Evolutionary conservation across 2,329 filamentous ascomycete species (phyloP), one percentile per base, ranked within the genome.

Genomic region (Emericellopsis cladophorae): DNA sequence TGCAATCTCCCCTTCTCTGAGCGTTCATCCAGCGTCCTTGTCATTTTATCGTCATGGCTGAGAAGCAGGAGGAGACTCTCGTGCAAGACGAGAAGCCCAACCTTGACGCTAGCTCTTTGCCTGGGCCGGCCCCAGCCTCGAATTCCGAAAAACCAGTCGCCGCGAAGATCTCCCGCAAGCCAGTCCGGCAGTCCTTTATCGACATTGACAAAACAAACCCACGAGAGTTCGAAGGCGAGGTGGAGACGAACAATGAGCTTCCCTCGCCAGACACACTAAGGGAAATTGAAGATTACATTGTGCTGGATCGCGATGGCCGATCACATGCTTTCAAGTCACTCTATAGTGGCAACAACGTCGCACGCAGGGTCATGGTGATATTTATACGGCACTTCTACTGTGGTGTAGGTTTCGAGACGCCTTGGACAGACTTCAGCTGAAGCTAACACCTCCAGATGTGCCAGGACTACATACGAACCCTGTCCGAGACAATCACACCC

Each of bases 341-440:
- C 23, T 81, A 79, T 54, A 68, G 65, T 29, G 73, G 74, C 4
- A 64, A 57, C 37, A 72, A 72, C 41, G 65, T 66, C 3, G 64
- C 71, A 11, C 62, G 68, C 15, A 65, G 77, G 3, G 74, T 84
- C 23, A 66, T 89, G 26, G 60, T 87, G 34, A 75, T 88, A 48
- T 88, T 89, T 54, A 70, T 89, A 43, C 72, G 84, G 36, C 83
- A 88, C 61, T 89, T 88, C 60, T 87, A 84, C 67, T 88, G 84
- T 54, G 81, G 81, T 31, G 82, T 85, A 68, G 58, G 80, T 69
- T 21, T 29, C 23, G 11, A 14, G 8, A n/a, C 11, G 12, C 7
- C 21, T 37, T 37, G 21, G 14, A 15, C 18, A 18, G 6, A 11
- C 24, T 26, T n/a, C n/a, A 15, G 23, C 10, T n/a, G 11, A 16